Evolutionary conservation across 352 stramenopile species (phyloP).

Genomic region (Phytophthora nicotianae): DNA sequence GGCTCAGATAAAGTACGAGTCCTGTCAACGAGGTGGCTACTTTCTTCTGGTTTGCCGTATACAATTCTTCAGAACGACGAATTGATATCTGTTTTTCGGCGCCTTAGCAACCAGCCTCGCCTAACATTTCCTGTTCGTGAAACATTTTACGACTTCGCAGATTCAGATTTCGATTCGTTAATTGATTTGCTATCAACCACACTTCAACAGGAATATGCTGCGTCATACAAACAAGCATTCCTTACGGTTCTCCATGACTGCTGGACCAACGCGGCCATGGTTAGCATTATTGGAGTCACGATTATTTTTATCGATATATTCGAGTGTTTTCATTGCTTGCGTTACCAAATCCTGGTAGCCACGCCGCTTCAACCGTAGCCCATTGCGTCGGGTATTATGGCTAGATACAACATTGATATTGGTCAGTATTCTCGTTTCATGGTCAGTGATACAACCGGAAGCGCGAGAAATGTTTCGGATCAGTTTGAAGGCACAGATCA

Average conservation of each 20-base stretch:
- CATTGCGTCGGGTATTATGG: neutral
- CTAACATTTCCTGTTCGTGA: neutral
- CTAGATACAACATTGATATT: neutral
- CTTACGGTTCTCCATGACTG: slow-evolving; percentile 5
- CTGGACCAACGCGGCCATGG: slow-evolving; percentile 5
- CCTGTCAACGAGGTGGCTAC: neutral
- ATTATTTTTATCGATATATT: slow-evolving; percentile 8
- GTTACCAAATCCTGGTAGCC: slow-evolving; percentile 1
- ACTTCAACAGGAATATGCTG: slow-evolving; percentile 1
- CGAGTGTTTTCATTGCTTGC: slow-evolving; percentile 7
- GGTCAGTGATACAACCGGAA: neutral
- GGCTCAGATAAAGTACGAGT: neutral
- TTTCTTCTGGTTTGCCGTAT: neutral
- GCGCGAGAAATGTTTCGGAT: neutral
- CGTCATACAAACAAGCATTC: neutral
- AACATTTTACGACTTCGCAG: neutral
- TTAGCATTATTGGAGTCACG: slow-evolving; percentile 11
- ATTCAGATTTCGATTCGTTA: neutral
- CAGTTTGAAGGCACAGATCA: neutral
- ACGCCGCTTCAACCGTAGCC: slow-evolving; percentile 1
- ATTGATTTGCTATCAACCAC: neutral
- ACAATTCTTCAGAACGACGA: neutral
- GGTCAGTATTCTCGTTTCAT: neutral
- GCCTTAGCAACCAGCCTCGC: neutral
- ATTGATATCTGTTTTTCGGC: neutral